These are phyloP conservation scores for Hortiboletus campestris DNA, from an alignment of 768 basidiomycete species.

Conservation along the genomic window DNA sequence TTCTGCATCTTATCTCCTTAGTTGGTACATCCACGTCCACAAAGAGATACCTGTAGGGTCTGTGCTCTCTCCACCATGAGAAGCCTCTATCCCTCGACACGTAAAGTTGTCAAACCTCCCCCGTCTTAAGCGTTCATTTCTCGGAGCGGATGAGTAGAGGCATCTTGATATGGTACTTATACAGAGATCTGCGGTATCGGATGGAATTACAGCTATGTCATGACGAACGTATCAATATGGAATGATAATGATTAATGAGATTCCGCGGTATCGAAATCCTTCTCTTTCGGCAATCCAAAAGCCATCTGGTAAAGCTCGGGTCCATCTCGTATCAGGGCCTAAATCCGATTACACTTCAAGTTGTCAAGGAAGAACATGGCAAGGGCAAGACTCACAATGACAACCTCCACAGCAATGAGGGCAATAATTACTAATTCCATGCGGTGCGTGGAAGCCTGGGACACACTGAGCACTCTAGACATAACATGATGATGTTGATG, in stretches of 20 bases:
- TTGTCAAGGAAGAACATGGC: not conserved
- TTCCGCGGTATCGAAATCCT: not conserved
- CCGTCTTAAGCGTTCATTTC: no score
- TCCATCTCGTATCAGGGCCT: constrained; percentile 77
- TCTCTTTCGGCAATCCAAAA: constrained; percentile 20
- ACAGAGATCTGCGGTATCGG: not conserved
- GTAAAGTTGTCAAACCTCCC: no score
- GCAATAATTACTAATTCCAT: constrained; percentile 96
- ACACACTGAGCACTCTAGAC: not conserved
- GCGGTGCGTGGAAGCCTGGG: constrained; percentile 81
- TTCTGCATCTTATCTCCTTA: no score
- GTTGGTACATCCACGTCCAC: no score
- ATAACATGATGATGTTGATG: not conserved
- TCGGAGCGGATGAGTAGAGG: no score
- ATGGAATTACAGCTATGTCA: constrained; percentile 2
- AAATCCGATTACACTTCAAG: not conserved
- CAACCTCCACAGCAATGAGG: constrained; percentile 93
- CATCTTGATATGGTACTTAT: not conserved
- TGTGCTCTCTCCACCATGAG: no score
- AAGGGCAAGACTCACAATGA: constrained; percentile 59
- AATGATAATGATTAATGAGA: no score
- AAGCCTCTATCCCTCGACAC: no score
- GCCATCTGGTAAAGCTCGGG: constrained; percentile 70
- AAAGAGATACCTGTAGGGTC: no score
- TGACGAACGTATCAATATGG: no score